Evolutionary conservation across 163 green algal genomes (phyloP).

Genomic region (Scenedesmus sp.): DNA sequence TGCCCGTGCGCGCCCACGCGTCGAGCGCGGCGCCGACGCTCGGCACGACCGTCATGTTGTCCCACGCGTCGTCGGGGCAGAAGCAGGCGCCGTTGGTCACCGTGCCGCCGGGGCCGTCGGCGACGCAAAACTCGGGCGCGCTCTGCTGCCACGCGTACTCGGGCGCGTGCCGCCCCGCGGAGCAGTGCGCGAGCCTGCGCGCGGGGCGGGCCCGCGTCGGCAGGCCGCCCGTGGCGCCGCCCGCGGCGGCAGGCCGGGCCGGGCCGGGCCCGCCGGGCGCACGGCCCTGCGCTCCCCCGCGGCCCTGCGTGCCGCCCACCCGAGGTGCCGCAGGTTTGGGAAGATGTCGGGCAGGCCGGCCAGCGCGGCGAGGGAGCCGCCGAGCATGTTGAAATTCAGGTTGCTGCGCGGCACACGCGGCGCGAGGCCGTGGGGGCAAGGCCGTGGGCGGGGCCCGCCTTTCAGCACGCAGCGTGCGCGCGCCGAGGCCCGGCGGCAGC

Average conservation of each 20-base stretch:
- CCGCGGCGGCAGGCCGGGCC: too few relatives aligned
- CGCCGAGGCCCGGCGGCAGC: too few relatives aligned
- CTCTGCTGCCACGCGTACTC: constrained; percentile 33
- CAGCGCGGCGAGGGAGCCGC: not conserved
- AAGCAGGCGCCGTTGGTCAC: too few relatives aligned
- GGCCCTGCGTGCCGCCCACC: constrained; percentile 1
- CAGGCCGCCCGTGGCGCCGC: too few relatives aligned
- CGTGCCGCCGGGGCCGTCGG: too few relatives aligned
- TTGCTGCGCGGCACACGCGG: too few relatives aligned
- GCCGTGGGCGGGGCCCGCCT: too few relatives aligned
- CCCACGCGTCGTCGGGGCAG: constrained; percentile 13
- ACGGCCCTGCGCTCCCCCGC: too few relatives aligned
- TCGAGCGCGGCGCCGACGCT: constrained; percentile 1
- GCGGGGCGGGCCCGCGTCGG: too few relatives aligned
- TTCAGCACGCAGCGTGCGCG: too few relatives aligned
- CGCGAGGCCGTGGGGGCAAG: too few relatives aligned
- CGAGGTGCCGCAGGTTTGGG: constrained; percentile 38
- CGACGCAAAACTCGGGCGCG: not conserved
- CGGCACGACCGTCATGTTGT: constrained; percentile 17
- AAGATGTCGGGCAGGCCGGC: constrained; percentile 27
- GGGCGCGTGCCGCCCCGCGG: constrained; percentile 1
- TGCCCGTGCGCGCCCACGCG: not conserved
- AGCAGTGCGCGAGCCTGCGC: constrained; percentile 30
- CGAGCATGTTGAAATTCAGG: constrained; percentile 44
- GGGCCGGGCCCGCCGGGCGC: too few relatives aligned